Conservation (phyloP, 2,329 filamentous ascomycete genomes). For the Xylaria digitata region DNA sequence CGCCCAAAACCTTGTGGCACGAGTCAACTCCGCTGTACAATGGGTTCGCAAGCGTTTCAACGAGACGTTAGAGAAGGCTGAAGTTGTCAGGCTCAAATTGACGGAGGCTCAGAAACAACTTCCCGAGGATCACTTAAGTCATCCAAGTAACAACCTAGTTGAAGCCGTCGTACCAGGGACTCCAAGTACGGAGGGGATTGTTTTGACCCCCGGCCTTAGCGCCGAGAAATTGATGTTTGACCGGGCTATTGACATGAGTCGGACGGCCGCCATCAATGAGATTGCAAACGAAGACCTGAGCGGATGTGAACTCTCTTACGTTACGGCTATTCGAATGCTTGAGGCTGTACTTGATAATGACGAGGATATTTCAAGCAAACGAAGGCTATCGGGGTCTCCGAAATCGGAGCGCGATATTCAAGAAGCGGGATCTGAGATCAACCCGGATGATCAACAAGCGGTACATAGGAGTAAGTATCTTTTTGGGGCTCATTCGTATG, state of each 20-base stretch:
- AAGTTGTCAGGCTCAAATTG: conserved; percentile 89
- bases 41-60: conserved; percentile 97
- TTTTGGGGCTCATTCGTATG: background rate
- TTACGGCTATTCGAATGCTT: conserved; percentile 92
- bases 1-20: conserved; percentile 66
- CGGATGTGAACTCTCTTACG: conserved; percentile 92
- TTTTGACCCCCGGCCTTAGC: conserved; percentile 87
- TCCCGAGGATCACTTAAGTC: conserved; percentile 84
- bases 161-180: conserved; percentile 68
- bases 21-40: conserved; percentile 93
- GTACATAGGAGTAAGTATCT: conserved; percentile 76
- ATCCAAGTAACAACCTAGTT: conserved; percentile 80
- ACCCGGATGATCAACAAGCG: conserved; percentile 77
- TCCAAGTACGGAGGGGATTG: conserved; percentile 80
- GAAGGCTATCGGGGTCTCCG: conserved; percentile 53
- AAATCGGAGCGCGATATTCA: conserved; percentile 58
- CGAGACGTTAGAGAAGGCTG: conserved; percentile 95
- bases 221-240: conserved; percentile 99
- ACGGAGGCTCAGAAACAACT: conserved; percentile 86
- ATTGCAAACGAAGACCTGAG: conserved; percentile 88
- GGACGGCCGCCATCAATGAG: conserved; percentile 93
- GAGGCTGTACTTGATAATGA: conserved; percentile 93
- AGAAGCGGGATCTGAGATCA: conserved; percentile 63
- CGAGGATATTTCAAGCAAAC: conserved; percentile 63
- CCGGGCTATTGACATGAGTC: conserved; percentile 95